Conservation (phyloP, 768 basidiomycete genomes). For the Cubamyces sp. region DNA sequence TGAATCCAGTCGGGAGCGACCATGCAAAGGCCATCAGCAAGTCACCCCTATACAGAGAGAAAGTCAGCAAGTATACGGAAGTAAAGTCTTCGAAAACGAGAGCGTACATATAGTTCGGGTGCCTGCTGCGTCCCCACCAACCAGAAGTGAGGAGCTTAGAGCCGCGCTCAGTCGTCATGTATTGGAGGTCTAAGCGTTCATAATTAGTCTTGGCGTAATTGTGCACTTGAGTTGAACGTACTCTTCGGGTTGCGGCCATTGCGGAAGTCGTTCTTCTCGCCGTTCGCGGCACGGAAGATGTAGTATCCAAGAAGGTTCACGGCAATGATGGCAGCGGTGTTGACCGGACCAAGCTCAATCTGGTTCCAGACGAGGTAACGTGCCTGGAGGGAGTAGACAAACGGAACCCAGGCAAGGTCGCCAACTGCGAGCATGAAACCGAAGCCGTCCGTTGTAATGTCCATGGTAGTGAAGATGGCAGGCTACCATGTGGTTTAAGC, state of each 20-base stretch:
- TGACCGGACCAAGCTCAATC: constrained; percentile 70
- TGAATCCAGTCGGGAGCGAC: constrained; percentile 91
- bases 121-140: constrained; percentile 95
- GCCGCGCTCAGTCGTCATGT: constrained; percentile 80
- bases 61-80: constrained; percentile 6
- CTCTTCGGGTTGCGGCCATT: constrained; percentile 95
- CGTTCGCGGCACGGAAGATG: constrained; percentile 88
- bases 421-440: constrained; percentile 98
- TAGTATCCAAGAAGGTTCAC: constrained; percentile 80
- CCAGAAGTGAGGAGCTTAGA: constrained; percentile 92
- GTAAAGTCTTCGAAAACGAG: neutral
- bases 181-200: constrained; percentile 63
- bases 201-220: neutral
- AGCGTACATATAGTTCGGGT: constrained; percentile 87
- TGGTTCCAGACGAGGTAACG: constrained; percentile 93
- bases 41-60: constrained; percentile 61
- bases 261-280: constrained; percentile 95
- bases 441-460: constrained; percentile 96
- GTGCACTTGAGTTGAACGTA: constrained; percentile 33
- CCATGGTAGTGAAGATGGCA: constrained; percentile 93
- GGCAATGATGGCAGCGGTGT: constrained; percentile 59
- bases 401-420: constrained; percentile 92
- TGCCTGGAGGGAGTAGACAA: constrained; percentile 91
- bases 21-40: constrained; percentile 90
- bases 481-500: constrained; percentile 49